These are phyloP conservation scores for Talaromyces sp. DNA, from an alignment of 2,329 filamentous ascomycete genomes.

Conservation along the genomic window DNA sequence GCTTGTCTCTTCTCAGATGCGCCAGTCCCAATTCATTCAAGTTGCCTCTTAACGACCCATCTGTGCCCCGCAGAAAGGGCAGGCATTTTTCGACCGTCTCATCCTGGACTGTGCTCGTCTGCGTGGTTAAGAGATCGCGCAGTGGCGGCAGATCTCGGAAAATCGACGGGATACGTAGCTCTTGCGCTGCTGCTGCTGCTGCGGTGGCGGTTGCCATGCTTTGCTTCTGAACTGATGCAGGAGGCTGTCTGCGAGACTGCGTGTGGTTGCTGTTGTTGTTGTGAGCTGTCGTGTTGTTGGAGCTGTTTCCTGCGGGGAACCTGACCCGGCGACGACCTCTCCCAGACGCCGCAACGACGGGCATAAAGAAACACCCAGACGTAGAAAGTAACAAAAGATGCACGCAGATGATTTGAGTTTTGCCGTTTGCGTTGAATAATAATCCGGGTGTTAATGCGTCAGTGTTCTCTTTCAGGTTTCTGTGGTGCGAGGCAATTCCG, in stretches of 20 bases:
- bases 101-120: constrained; percentile 63
- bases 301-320: constrained; percentile 23
- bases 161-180: constrained; percentile 23
- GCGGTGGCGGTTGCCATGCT: not conserved
- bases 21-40: constrained; percentile 71
- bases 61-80: constrained; percentile 54
- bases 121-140: constrained; percentile 59
- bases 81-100: constrained; percentile 63
- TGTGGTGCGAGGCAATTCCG: not conserved
- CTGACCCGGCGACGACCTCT: constrained; percentile 34
- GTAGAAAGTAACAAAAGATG: not conserved
- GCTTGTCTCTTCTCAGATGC: constrained; percentile 58
- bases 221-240: not conserved
- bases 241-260: constrained; percentile 12
- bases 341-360: constrained; percentile 24
- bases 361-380: constrained; percentile 23
- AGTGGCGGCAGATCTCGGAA: constrained; percentile 52
- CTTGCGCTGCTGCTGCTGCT: not conserved
- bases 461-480: not conserved
- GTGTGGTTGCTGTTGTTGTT: constrained; percentile 8
- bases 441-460: not conserved
- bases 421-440: not conserved
- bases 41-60: constrained; percentile 43
- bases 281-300: constrained; percentile 9
- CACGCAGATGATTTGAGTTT: not conserved